These are phyloP conservation scores for Hortaea sp. DNA, from an alignment of 2,329 filamentous ascomycete species.

Conservation along the genomic window DNA sequence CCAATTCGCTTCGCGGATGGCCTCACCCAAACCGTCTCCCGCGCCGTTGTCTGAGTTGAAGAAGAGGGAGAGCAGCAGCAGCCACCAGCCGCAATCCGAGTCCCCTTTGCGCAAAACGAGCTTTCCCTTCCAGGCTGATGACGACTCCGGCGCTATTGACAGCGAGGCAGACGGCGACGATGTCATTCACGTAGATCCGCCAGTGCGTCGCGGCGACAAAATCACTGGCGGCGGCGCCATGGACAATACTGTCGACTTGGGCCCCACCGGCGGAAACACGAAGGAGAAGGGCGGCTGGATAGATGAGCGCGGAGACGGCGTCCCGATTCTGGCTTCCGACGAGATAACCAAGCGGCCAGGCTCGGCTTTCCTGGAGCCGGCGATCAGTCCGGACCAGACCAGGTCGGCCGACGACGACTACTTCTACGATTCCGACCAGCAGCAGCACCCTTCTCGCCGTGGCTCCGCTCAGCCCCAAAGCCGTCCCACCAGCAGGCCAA, in stretches of 20 bases:
- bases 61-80: conserved; percentile 22
- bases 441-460: conserved; percentile 33
- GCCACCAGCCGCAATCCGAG: conserved; percentile 22
- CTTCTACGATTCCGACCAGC: conserved; percentile 34
- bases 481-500: conserved; percentile 52
- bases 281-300: conserved; percentile 40
- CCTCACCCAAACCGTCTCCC: conserved; percentile 51
- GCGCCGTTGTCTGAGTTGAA: conserved; percentile 17
- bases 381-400: conserved; percentile 64
- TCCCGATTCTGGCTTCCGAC: conserved; percentile 80
- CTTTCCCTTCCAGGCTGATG: conserved; percentile 33
- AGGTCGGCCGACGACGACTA: conserved; percentile 46
- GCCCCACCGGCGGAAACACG: conserved; percentile 35
- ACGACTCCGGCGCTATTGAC: conserved; percentile 20
- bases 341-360: conserved; percentile 68
- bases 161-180: conserved; percentile 45
- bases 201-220: conserved; percentile 36
- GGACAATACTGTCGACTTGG: conserved; percentile 42
- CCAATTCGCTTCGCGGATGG: conserved; percentile 67
- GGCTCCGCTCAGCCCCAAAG: conserved; percentile 49
- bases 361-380: conserved; percentile 62
- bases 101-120: conserved; percentile 38
- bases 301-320: conserved; percentile 53
- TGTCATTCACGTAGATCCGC: conserved; percentile 71
- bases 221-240: conserved; percentile 41